Conservation (phyloP, 106 monocot species). For the Cymbidium sinense region DNA sequence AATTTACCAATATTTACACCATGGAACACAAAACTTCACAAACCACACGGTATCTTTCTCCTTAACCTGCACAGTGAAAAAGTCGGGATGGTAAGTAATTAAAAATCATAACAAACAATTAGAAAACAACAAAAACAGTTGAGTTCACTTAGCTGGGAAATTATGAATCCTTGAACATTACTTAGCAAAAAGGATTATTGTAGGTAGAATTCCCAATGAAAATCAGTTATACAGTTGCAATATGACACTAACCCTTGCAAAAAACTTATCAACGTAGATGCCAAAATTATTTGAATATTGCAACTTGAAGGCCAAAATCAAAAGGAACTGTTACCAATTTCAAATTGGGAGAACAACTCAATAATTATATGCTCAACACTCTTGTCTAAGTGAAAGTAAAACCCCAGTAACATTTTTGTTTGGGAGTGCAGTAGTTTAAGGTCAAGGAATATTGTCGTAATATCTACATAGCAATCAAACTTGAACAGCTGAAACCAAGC, state of each 20-base stretch:
- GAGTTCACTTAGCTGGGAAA: neutral
- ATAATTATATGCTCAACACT: too few species aligned
- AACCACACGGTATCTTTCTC: slow-evolving; percentile 96
- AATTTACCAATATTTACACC: slow-evolving; percentile 93
- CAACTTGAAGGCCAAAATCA: neutral
- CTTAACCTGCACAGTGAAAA: slow-evolving; percentile 56
- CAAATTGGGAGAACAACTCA: too few species aligned
- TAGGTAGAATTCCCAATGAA: neutral
- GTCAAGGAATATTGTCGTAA: too few species aligned
- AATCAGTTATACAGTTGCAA: neutral
- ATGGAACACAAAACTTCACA: slow-evolving; percentile 94
- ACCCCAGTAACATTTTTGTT: too few species aligned
- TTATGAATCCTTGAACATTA: neutral
- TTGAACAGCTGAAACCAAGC: too few species aligned
- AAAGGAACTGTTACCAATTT: neutral
- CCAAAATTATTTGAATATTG: neutral
- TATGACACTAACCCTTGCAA: neutral
- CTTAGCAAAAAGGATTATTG: neutral
- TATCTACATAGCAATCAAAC: too few species aligned
- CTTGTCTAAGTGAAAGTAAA: too few species aligned
- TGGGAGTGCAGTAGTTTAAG: too few species aligned
- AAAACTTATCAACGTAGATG: neutral
- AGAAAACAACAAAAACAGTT: neutral
- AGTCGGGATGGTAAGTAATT: neutral
- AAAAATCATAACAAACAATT: neutral